Base-by-base conservation (phyloP, 2,329 filamentous ascomycete species). In the Coniochaeta prunicola region DNA sequence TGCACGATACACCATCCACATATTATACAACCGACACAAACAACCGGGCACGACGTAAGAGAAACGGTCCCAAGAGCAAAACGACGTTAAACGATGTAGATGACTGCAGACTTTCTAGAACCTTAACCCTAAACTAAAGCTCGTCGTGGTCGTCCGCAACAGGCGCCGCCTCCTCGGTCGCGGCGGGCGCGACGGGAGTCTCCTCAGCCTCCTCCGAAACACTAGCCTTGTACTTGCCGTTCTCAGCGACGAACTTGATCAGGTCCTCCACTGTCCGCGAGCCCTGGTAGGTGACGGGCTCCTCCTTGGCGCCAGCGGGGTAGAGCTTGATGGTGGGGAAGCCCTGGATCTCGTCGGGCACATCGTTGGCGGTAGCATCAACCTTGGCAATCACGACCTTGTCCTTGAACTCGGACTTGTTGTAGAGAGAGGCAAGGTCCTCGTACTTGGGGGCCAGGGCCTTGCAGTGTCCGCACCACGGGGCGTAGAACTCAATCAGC, bases 401-500 rank as follows among this genome's bases (percentile, higher is more conserved):
- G 78, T 87, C 82, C 75, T 90, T 89, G 77, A 87, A 89, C 67
- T 90, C 87, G 80, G 88, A 80, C 85, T 85, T 76, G 84, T 85
- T 81, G 79, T 91, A 97, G 60, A 86, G 81, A 61, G 81, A 76
- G 59, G 85, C 94, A 60, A 99, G 89, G 75, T 97, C 91, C 64
- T 99, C 94, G 76, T 97, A 99, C 76, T 96, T 88, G 69, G 94
- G 94, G 59, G 94, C 93, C 63, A 99, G 88, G 76, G 86, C 92
- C 86, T 97, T 97, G 91, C 94, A 99, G 86, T 99, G 94, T 68
- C 94, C 94, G 75, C 94, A 99, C 94, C 94, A 99, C 64, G 94
- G 94, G 61, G 94, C 94, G 80, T 99, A 99, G 81, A 96, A 97
- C 82, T 99, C 94, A 64, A 99, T 78, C 66, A 99, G 85, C 60